Evolutionary conservation across 2,329 filamentous ascomycete genomes (phyloP).

Genomic region (Epichloe bromicola): DNA sequence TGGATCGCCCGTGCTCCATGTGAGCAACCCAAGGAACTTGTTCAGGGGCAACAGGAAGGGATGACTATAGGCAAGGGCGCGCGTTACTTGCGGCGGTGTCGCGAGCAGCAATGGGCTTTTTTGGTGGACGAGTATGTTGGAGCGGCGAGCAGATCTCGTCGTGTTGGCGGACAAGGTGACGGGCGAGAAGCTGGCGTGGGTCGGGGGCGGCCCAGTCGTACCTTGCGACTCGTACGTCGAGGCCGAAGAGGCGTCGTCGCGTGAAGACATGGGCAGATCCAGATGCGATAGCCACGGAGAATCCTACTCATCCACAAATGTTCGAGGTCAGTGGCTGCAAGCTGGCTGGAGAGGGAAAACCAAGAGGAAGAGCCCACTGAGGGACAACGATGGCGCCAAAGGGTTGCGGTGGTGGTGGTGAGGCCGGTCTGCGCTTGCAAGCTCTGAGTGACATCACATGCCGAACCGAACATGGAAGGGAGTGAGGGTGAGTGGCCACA

Average conservation of each 20-base stretch:
- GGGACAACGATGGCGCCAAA: no score
- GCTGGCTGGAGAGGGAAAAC: neutral
- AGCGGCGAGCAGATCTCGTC: conserved; percentile 52
- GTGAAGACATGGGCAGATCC: conserved; percentile 24
- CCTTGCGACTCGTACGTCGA: conserved; percentile 18
- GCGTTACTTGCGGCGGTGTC: conserved; percentile 87
- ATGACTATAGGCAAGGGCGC: conserved; percentile 89
- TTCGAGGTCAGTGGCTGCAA: conserved; percentile 3
- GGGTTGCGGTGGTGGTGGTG: neutral
- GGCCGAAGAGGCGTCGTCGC: conserved; percentile 23
- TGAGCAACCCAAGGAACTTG: conserved; percentile 69
- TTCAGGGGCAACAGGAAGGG: conserved; percentile 87
- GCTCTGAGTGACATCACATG: conserved; percentile 6
- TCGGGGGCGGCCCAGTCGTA: conserved; percentile 43
- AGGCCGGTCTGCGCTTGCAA: neutral
- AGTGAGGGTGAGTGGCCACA: neutral
- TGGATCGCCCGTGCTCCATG: conserved; percentile 85
- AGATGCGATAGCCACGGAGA: conserved; percentile 39
- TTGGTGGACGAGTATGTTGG: conserved; percentile 89
- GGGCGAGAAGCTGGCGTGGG: conserved; percentile 82
- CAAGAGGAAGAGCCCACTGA: no score
- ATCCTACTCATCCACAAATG: conserved; percentile 15
- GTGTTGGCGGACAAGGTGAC: conserved; percentile 58
- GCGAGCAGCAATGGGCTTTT: conserved; percentile 93
- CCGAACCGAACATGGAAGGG: neutral